A percentile compares a stretch with the other conserved stretches of the same genome.
phyloP scores from a whole-genome alignment of 495 filamentous ascomycete species.

The Trichoderma asperelloides region DNA sequence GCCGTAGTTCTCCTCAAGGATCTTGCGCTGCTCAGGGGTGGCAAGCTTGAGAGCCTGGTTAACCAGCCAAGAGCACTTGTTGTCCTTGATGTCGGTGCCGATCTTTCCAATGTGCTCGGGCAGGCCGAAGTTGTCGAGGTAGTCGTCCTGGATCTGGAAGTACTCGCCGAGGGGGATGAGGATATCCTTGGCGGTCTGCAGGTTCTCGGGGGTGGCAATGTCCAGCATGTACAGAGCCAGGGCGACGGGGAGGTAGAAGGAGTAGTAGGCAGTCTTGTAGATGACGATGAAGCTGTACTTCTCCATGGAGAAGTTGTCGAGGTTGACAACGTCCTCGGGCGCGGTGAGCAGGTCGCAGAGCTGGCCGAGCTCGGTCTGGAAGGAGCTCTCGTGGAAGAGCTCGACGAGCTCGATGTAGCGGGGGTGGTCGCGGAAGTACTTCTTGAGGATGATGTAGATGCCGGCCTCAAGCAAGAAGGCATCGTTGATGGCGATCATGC shows the following conservation, averaged over 20 bases:
- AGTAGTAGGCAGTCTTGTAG: constrained; percentile 99
- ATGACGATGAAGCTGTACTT: constrained; percentile 98
- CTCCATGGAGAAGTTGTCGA: constrained; percentile 85
- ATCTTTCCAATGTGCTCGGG: constrained; percentile 92
- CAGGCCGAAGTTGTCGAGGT: constrained; percentile 92
- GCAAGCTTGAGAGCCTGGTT: constrained; percentile 81
- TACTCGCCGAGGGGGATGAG: constrained; percentile 98
- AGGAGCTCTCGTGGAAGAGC: constrained; percentile 89
- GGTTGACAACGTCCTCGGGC: constrained; percentile 82
- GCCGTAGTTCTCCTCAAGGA: constrained; percentile 81
- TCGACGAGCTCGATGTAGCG: constrained; percentile 85
- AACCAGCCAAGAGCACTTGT: constrained; percentile 97
- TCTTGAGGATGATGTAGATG: constrained; percentile 88
- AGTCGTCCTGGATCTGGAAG: constrained; percentile 98
- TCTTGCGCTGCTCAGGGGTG: constrained; percentile 69
- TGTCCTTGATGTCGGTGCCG: constrained; percentile 96
- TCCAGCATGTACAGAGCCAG: constrained; percentile 75
- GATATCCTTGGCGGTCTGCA: constrained; percentile 79
- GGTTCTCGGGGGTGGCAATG: constrained; percentile 72
- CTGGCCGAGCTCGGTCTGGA: constrained; percentile 92
- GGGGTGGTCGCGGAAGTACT: constrained; percentile 78
- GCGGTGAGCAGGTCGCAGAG: constrained; percentile 90
- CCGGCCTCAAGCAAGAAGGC: constrained; percentile 87
- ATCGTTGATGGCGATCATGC: constrained; percentile 96
- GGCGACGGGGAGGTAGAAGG: constrained; percentile 96